Conservation (phyloP, 2,329 filamentous ascomycete genomes). For the Neonectria faginata region DNA sequence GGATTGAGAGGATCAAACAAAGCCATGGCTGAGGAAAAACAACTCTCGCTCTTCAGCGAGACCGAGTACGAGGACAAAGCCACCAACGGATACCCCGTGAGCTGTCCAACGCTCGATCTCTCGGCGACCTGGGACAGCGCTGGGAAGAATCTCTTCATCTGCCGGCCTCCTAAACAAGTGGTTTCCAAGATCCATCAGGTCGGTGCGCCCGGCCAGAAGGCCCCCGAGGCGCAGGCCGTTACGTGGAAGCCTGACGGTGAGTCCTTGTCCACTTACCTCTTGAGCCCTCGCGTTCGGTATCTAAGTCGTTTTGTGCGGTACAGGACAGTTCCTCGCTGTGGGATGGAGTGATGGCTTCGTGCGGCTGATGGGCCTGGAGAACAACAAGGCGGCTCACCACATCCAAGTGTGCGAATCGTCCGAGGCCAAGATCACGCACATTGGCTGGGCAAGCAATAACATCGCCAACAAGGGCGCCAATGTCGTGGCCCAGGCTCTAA, state of each 20-base stretch:
- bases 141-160: slow-evolving; percentile 78
- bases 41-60: slow-evolving; percentile 65
- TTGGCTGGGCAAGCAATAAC: slow-evolving; percentile 64
- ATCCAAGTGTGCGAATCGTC: slow-evolving; percentile 65
- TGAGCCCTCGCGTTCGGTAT: background rate
- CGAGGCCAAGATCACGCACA: slow-evolving; percentile 61
- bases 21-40: slow-evolving; percentile 45
- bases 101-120: slow-evolving; percentile 88
- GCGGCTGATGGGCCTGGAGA: slow-evolving; percentile 82
- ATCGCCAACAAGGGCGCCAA: slow-evolving; percentile 49
- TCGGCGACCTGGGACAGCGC: slow-evolving; percentile 76
- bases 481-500: slow-evolving; percentile 26
- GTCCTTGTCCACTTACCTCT: slow-evolving; percentile 32
- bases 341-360: slow-evolving; percentile 86
- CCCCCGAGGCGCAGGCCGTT: slow-evolving; percentile 60
- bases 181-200: slow-evolving; percentile 65
- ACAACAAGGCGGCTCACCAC: slow-evolving; percentile 82
- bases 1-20: slow-evolving; percentile 13
- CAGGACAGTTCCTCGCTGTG: slow-evolving; percentile 81
- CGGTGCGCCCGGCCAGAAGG: slow-evolving; percentile 54
- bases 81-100: slow-evolving; percentile 71
- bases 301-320: slow-evolving; percentile 8
- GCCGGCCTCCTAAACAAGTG: slow-evolving; percentile 79
- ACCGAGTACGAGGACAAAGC: slow-evolving; percentile 68
- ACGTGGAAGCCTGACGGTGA: slow-evolving; percentile 77